Conservation (phyloP, 768 basidiomycete genomes). For the Tylopilus balloui region DNA sequence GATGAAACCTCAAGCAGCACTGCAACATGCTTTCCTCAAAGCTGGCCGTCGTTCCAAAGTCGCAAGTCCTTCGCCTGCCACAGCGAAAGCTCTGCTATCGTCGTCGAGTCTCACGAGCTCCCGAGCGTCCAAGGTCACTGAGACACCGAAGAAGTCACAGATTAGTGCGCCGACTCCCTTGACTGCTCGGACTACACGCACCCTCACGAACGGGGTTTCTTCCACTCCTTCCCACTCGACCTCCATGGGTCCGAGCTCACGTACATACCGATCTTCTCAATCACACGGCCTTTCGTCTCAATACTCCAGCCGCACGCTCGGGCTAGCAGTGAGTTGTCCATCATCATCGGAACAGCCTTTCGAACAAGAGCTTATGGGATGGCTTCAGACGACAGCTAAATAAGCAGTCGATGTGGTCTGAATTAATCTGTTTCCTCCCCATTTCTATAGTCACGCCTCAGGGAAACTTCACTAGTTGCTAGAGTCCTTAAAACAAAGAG, state of each 20-base stretch:
- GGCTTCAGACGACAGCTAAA: slow-evolving; percentile 36
- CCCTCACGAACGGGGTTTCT: slow-evolving; percentile 43
- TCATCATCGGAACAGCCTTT: slow-evolving; percentile 34
- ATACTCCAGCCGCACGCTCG: slow-evolving; percentile 71
- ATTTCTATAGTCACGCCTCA: slow-evolving; percentile 4
- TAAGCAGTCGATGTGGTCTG: slow-evolving; percentile 13
- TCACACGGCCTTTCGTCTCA: slow-evolving; percentile 67
- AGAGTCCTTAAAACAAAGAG: slow-evolving; percentile 30
- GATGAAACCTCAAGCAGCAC: slow-evolving; percentile 87
- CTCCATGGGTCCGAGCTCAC: slow-evolving; percentile 54
- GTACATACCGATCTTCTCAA: slow-evolving; percentile 67
- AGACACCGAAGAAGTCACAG: slow-evolving; percentile 84
- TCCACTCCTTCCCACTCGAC: slow-evolving; percentile 59
- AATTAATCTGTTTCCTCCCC: slow-evolving; percentile 6
- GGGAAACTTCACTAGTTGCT: slow-evolving; percentile 26
- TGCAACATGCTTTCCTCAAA: slow-evolving; percentile 87
- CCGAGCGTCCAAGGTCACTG: slow-evolving; percentile 52
- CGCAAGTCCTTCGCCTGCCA: slow-evolving; percentile 38
- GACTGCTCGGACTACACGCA: slow-evolving; percentile 69
- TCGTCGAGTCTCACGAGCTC: slow-evolving; percentile 50
- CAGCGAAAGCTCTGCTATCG: slow-evolving; percentile 53
- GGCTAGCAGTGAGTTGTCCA: slow-evolving; percentile 56
- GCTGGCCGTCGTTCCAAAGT: slow-evolving; percentile 56
- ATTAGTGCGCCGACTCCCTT: slow-evolving; percentile 87
- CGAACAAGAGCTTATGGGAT: slow-evolving; percentile 35